Base-by-base conservation (phyloP, 768 basidiomycete genomes). In the Boletus rubescentipes region DNA sequence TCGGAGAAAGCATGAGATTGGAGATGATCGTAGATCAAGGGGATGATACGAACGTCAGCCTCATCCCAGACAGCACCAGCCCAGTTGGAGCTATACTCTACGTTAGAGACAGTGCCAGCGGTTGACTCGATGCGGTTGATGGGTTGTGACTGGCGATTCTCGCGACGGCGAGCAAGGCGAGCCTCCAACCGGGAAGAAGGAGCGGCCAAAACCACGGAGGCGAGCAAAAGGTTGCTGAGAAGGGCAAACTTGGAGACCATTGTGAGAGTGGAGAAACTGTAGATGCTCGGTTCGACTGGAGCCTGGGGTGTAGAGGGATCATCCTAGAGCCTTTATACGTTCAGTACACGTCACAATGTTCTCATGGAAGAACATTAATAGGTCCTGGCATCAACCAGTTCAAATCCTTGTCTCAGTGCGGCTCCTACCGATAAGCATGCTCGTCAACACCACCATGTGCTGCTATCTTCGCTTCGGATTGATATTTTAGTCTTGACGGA, bases 191-290 rank as follows among this genome's bases (percentile, higher is more conserved):
- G 53, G 41, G 64, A 64, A 14, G 61, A 61, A 37, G 57, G 61
- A 20, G 4, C 26, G 11, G 57, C 65, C 32, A 67, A 14, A 41
- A 53, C 50, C 14, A 15, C 53, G 26, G 55, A 65, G 18, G 62
- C 54, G 4, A 67, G 57, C 30, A 66, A 56, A 44, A 67, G 30
- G 42, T 31, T 61, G 35, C 39, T 42, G 40, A 67, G 31, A 16
- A 61, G 38, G 16, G 46, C 34, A 30, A 56, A 44, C 21, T 55
- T 61, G 55, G 57, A 64, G 38, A 61, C 49, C 64, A 66, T 67
- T 18, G 6, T 51, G 49, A 18, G 3, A 21, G 32, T 31, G 30
- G 41, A n/a, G 32, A n/a, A 40, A 18, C 34, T 48, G 29, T 36
- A 31, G 32, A 53, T 50, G 16, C 41, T 42, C 15, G 32, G 37